phyloP scores from a whole-genome alignment of 768 basidiomycete species.

The Xerocomellus chrysenteron region DNA sequence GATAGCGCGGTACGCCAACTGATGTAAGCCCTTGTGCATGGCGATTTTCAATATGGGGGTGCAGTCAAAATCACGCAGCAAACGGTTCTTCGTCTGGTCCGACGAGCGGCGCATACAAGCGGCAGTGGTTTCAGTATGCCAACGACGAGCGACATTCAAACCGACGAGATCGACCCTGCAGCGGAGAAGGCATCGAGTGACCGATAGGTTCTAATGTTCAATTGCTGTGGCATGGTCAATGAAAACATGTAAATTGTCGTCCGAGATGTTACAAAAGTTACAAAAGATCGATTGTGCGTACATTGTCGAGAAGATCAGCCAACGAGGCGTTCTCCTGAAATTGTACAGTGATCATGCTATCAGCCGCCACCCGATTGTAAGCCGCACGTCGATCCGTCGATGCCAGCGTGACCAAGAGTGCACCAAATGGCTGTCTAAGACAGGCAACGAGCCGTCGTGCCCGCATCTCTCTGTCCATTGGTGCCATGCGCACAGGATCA shows the following conservation, averaged over 20 bases:
- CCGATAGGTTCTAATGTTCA: too few relatives aligned
- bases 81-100: slow-evolving; percentile 38
- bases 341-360: background rate
- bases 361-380: slow-evolving; percentile 2
- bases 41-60: background rate
- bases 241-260: too few relatives aligned
- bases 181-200: slow-evolving; percentile 45
- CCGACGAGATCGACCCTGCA: slow-evolving; percentile 31
- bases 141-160: slow-evolving; percentile 10
- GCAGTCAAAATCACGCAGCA: slow-evolving; percentile 47
- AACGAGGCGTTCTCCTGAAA: too few relatives aligned
- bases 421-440: background rate
- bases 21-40: slow-evolving; percentile 46
- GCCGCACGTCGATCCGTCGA: background rate
- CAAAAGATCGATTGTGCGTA: too few relatives aligned
- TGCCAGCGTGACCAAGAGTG: background rate
- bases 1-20: slow-evolving; percentile 72
- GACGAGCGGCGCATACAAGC: slow-evolving; percentile 44
- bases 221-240: too few relatives aligned
- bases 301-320: too few relatives aligned
- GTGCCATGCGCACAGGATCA: too few relatives aligned
- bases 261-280: too few relatives aligned
- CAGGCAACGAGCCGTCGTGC: background rate
- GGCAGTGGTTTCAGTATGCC: slow-evolving; percentile 22
- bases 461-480: background rate